A percentile compares a stretch with the other conserved stretches of the same genome.
These are phyloP conservation scores for Leccinum barrowsii DNA, from an alignment of 768 basidiomycete genomes.

Conservation along the genomic window DNA sequence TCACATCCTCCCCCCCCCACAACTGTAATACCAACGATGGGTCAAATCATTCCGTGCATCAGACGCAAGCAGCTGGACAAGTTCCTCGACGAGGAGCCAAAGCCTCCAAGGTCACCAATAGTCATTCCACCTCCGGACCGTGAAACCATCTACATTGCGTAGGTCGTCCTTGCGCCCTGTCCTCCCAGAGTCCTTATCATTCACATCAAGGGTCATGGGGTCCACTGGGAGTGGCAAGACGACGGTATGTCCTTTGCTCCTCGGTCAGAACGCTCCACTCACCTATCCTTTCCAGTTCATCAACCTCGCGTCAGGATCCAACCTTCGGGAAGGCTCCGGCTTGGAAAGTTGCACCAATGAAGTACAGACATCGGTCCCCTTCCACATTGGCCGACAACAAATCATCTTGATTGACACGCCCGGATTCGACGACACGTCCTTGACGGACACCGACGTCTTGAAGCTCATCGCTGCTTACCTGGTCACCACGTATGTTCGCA, in stretches of 20 bases:
- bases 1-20: conserved; percentile 13
- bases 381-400: conserved; percentile 29
- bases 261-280: not conserved
- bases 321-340: conserved; percentile 30
- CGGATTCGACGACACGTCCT: conserved; percentile 55
- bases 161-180: conserved; percentile 12
- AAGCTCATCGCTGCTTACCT: conserved; percentile 45
- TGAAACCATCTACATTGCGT: conserved; percentile 30
- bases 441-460: conserved; percentile 49
- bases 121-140: conserved; percentile 7
- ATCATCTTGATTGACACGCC: conserved; percentile 58
- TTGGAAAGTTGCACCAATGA: conserved; percentile 36
- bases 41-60: conserved; percentile 26
- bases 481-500: conserved; percentile 27
- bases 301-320: conserved; percentile 34
- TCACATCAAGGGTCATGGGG: conserved; percentile 31
- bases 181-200: conserved; percentile 23
- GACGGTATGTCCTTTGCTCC: conserved; percentile 22
- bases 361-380: conserved; percentile 29
- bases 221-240: conserved; percentile 35
- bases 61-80: conserved; percentile 25
- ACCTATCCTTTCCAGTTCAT: conserved; percentile 31
- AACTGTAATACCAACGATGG: conserved; percentile 23
- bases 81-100: conserved; percentile 27
- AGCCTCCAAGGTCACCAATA: conserved; percentile 14